Evolutionary conservation across 306 rosid species (phyloP).

Genomic region (Phaseolus lunatus): DNA sequence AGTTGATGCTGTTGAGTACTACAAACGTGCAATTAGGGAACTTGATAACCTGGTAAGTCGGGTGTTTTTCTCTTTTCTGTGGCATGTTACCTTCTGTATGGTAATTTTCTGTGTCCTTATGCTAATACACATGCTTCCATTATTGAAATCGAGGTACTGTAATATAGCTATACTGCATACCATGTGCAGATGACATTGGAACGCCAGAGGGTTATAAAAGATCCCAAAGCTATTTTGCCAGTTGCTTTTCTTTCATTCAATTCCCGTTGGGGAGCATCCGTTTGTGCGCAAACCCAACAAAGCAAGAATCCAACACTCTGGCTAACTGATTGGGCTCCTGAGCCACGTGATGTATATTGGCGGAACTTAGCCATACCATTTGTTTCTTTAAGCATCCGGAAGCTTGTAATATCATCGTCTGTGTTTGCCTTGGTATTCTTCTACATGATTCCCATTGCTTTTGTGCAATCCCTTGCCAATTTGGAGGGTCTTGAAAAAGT

Average conservation of each 20-base stretch:
- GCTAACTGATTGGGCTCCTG: conserved; percentile 98
- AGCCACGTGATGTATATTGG: conserved; percentile 91
- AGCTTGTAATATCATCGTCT: conserved; percentile 63
- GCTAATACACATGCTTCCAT: conserved; percentile 13
- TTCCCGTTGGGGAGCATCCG: conserved; percentile 96
- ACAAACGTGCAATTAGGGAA: conserved; percentile 68
- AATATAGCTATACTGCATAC: conserved; percentile 26
- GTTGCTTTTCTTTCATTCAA: conserved; percentile 90
- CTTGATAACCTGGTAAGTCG: conserved; percentile 71
- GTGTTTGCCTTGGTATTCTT: conserved; percentile 95
- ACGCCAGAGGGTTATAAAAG: conserved; percentile 82
- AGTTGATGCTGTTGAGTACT: conserved; percentile 87
- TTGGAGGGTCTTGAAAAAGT: conserved; percentile 98
- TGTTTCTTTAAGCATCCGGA: conserved; percentile 81
- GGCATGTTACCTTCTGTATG: conserved; percentile 15
- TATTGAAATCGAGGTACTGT: conserved; percentile 36
- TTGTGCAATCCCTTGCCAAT: conserved; percentile 98
- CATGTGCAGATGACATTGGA: conserved; percentile 72
- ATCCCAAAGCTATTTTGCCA: conserved; percentile 76
- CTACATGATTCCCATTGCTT: conserved; percentile 98
- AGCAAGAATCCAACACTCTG: conserved; percentile 92
- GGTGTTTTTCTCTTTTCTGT: conserved; percentile 32
- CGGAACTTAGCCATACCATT: conserved; percentile 93
- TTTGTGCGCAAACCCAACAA: conserved; percentile 98
- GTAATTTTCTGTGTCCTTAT: conserved; percentile 3